A percentile compares a stretch with the other conserved stretches of the same genome.
These are phyloP conservation scores for Cyclostephanos tholiformis DNA, from an alignment of 108 stramenopile species.

Conservation along the genomic window DNA sequence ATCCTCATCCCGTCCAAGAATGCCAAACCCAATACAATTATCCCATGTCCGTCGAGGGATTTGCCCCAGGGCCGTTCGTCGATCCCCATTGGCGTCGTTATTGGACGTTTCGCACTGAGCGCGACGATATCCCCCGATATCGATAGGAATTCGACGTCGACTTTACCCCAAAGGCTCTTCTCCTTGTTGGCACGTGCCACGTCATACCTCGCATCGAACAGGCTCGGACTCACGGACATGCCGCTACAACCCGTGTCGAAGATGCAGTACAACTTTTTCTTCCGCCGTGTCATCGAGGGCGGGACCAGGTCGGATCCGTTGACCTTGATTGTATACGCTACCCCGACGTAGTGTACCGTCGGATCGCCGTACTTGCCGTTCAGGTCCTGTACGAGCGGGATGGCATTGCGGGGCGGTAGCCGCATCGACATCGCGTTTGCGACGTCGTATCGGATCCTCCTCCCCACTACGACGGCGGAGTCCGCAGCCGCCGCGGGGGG, in stretches of 20 bases:
- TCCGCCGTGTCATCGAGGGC: constrained; percentile 2
- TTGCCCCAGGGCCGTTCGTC: constrained; percentile 40
- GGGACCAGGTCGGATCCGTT: constrained; percentile 48
- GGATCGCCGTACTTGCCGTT: constrained; percentile 63
- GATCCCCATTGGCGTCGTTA: constrained; percentile 32
- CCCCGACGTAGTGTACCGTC: constrained; percentile 61
- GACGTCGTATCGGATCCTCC: background rate
- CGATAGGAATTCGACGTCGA: constrained; percentile 2
- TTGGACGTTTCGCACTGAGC: constrained; percentile 31
- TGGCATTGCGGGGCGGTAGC: constrained; percentile 27
- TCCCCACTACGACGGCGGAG: background rate
- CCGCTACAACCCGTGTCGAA: constrained; percentile 53
- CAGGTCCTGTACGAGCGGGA: constrained; percentile 55
- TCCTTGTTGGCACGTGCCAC: constrained; percentile 29
- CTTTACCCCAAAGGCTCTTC: constrained; percentile 39
- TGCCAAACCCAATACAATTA: constrained; percentile 31
- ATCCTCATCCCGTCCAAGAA: constrained; percentile 31
- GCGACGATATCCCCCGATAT: constrained; percentile 12
- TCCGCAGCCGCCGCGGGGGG: constrained; percentile 6
- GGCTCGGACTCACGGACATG: constrained; percentile 33
- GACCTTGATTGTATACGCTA: constrained; percentile 49
- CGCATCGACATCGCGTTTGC: background rate
- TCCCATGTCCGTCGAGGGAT: constrained; percentile 28
- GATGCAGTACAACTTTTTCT: constrained; percentile 38
- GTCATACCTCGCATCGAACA: constrained; percentile 36